Percentiles rank a stretch among this genome's conserved stretches.
Conservation (phyloP, 192 early-diverging fungal species). For the Podila epigama region DNA sequence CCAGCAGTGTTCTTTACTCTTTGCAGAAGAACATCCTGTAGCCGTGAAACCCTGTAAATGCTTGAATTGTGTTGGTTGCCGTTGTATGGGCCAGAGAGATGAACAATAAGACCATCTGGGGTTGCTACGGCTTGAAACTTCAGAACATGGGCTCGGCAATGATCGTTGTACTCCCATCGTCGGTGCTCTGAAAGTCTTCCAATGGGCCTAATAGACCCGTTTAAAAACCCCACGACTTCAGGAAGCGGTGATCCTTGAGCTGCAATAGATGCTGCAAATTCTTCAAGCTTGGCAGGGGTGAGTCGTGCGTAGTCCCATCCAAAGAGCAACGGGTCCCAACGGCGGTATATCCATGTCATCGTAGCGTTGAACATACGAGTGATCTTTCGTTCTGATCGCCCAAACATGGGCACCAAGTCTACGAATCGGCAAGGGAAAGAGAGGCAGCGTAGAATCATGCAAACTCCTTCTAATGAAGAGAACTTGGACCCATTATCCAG, state of each 20-base stretch:
- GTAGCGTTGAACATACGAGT: background rate
- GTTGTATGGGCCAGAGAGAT: background rate
- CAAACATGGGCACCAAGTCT: conserved; percentile 9
- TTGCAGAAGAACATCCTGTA: background rate
- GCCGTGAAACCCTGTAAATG: background rate
- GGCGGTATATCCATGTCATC: conserved; percentile 3
- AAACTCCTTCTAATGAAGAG: background rate
- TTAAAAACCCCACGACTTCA: conserved; percentile 1
- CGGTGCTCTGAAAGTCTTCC: background rate
- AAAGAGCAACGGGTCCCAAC: background rate
- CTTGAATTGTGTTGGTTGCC: background rate
- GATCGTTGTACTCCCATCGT: conserved; percentile 2
- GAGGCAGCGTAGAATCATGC: conserved; percentile 4
- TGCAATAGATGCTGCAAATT: background rate
- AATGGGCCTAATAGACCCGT: conserved; percentile 2
- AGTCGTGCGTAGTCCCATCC: conserved; percentile 3
- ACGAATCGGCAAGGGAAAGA: conserved; percentile 1
- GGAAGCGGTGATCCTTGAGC: background rate
- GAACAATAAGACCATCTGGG: conserved; percentile 8
- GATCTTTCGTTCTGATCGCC: conserved; percentile 9
- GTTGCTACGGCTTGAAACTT: conserved; percentile 5
- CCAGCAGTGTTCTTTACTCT: background rate
- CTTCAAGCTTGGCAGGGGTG: conserved; percentile 1
- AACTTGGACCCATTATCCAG: conserved; percentile 4
- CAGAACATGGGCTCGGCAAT: conserved; percentile 4